Conservation (phyloP, 192 early-diverging fungal genomes). For the Coemansia sp. region DNA sequence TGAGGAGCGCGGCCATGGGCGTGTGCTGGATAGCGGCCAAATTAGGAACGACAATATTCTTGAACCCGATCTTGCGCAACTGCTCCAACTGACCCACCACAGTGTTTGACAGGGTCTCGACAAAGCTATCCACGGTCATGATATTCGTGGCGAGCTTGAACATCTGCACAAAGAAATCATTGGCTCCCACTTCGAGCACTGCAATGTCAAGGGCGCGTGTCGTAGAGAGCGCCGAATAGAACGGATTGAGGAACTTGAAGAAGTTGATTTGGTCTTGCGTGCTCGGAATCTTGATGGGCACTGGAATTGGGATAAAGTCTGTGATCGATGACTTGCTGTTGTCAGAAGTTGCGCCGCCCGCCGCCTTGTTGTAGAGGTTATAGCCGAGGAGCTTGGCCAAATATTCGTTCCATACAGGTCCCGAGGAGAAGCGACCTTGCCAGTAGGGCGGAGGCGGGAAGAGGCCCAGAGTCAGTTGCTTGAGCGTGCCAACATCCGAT, state of each 20-base stretch:
- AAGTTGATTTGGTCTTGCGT: constrained; percentile 35
- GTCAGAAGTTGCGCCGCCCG: constrained; percentile 28
- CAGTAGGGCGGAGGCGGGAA: constrained; percentile 33
- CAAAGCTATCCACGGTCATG: constrained; percentile 21
- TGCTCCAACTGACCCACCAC: constrained; percentile 29
- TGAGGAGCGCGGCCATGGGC: constrained; percentile 21
- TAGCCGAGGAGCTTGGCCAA: constrained; percentile 22
- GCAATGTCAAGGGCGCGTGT: constrained; percentile 33
- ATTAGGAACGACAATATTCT: constrained; percentile 37
- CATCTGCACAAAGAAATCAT: constrained; percentile 39
- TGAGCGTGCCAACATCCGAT: constrained; percentile 31
- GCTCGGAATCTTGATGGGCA: constrained; percentile 36
- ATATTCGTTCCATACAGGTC: constrained; percentile 47
- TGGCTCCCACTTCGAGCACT: constrained; percentile 33
- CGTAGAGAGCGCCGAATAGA: constrained; percentile 5
- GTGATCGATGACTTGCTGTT: constrained; percentile 19
- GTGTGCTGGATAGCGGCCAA: constrained; percentile 39
- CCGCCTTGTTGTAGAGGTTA: constrained; percentile 31
- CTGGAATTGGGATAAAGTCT: constrained; percentile 8
- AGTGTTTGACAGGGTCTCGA: constrained; percentile 19
- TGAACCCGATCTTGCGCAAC: constrained; percentile 40
- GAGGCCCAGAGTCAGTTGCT: constrained; percentile 23
- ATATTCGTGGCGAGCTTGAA: constrained; percentile 16
- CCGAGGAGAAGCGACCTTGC: constrained; percentile 33
- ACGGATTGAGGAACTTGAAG: constrained; percentile 23